Evolutionary conservation across 2,329 filamentous ascomycete genomes (phyloP).

Genomic region (Rasamsonia emersonii): DNA sequence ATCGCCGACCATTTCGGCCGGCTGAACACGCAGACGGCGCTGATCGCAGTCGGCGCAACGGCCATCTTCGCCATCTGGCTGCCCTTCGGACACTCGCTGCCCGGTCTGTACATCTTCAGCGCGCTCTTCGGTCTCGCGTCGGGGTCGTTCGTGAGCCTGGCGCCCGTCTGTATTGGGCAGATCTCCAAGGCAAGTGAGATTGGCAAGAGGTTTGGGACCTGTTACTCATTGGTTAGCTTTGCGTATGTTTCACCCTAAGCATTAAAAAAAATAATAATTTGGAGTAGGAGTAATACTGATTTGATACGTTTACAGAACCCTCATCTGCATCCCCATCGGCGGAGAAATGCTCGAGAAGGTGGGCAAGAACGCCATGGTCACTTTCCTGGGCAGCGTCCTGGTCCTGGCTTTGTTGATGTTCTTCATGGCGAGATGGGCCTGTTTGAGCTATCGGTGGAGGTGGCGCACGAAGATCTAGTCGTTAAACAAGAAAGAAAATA

Average conservation of each 20-base stretch:
- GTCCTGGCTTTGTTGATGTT: constrained; percentile 28
- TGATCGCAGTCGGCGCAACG: constrained; percentile 27
- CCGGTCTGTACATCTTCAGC: constrained; percentile 34
- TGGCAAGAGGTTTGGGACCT: constrained; percentile 40
- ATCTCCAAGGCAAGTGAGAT: constrained; percentile 41
- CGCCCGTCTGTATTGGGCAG: constrained; percentile 39
- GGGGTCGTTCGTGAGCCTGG: constrained; percentile 40
- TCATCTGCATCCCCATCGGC: constrained; percentile 41
- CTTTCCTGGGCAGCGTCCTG: constrained; percentile 37
- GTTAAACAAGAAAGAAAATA: too few relatives aligned
- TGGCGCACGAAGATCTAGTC: constrained; percentile 30
- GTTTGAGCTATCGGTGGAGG: constrained; percentile 29
- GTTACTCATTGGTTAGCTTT: constrained; percentile 42
- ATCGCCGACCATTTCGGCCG: constrained; percentile 38
- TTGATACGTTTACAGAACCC: constrained; percentile 17
- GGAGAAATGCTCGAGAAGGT: constrained; percentile 42
- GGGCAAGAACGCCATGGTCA: constrained; percentile 37
- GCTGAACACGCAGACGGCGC: constrained; percentile 37
- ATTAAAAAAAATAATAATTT: background rate
- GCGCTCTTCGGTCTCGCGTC: constrained; percentile 41
- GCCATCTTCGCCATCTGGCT: constrained; percentile 38
- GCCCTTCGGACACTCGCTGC: constrained; percentile 34
- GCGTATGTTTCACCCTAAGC: constrained; percentile 22
- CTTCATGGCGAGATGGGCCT: constrained; percentile 29
- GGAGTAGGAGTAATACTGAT: background rate